Percentiles rank a stretch among this genome's conserved stretches.
Evolutionary conservation across 2,329 filamentous ascomycete species (phyloP).

Genomic region (Stachybotrys echinatus): DNA sequence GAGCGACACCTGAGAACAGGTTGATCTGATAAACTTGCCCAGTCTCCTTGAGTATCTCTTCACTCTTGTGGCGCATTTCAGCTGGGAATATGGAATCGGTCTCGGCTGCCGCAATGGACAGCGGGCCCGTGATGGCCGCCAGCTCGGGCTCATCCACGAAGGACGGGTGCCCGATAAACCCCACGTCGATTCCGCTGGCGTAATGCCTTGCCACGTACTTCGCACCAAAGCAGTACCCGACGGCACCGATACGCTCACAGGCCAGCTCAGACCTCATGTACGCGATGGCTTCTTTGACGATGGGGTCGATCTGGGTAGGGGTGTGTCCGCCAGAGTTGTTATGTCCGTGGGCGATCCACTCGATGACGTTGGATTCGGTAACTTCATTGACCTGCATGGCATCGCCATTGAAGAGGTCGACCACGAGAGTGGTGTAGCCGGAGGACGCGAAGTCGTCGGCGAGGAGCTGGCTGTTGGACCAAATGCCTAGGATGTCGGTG

Average conservation of each 20-base stretch:
- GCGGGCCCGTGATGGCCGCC: neutral
- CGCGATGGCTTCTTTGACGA: neutral
- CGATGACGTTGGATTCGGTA: slow-evolving; percentile 12
- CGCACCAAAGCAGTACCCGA: neutral
- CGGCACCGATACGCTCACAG: neutral
- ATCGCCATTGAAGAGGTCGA: slow-evolving; percentile 19
- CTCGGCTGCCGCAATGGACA: slow-evolving; percentile 1
- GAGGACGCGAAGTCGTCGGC: slow-evolving; percentile 23
- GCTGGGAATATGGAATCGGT: slow-evolving; percentile 2
- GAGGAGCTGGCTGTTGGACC: slow-evolving; percentile 21
- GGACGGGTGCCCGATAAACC: neutral
- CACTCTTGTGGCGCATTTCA: slow-evolving; percentile 1
- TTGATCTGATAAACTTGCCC: neutral
- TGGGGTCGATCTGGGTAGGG: neutral
- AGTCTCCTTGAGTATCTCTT: slow-evolving; percentile 1
- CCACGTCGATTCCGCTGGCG: neutral
- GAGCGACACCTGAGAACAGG: slow-evolving; percentile 26
- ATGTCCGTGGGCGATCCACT: neutral
- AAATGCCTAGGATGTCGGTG: slow-evolving; percentile 43
- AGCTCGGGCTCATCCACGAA: neutral
- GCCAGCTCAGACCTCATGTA: neutral
- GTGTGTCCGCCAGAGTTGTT: neutral
- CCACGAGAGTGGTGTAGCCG: slow-evolving; percentile 16
- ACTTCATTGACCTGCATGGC: slow-evolving; percentile 38
- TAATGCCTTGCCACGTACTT: neutral